Conservation (phyloP, 2,329 filamentous ascomycete genomes). For the Aspergillus ochraceoroseus region DNA sequence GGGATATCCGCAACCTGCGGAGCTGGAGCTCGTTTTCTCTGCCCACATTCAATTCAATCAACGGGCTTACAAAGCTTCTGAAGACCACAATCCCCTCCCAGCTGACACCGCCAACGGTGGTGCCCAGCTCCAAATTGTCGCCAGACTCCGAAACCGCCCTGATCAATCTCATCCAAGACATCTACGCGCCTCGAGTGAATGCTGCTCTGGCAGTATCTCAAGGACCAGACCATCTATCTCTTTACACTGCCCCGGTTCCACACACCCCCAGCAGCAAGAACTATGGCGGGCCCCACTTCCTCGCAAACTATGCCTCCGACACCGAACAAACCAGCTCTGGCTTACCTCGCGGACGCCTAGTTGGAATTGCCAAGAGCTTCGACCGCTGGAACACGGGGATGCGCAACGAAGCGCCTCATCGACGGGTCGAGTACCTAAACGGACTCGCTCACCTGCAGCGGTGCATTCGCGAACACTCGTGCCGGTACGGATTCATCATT, state of each 20-base stretch:
- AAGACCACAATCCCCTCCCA: slow-evolving; percentile 57
- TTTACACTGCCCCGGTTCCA: slow-evolving; percentile 41
- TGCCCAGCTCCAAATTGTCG: slow-evolving; percentile 52
- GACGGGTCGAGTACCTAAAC: slow-evolving; percentile 82
- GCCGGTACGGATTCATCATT: slow-evolving; percentile 92
- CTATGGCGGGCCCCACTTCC: slow-evolving; percentile 48
- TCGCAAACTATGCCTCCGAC: slow-evolving; percentile 52
- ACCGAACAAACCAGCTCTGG: slow-evolving; percentile 47
- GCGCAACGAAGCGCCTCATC: slow-evolving; percentile 76
- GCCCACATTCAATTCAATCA: slow-evolving; percentile 64
- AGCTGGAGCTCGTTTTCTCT: slow-evolving; percentile 77
- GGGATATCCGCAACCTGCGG: slow-evolving; percentile 84
- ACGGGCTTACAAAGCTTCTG: slow-evolving; percentile 67
- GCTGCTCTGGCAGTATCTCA: slow-evolving; percentile 73
- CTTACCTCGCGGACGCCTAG: slow-evolving; percentile 57
- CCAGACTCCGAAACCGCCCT: slow-evolving; percentile 76
- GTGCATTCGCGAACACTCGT: slow-evolving; percentile 88
- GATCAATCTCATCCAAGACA: slow-evolving; percentile 66
- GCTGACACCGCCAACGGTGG: slow-evolving; percentile 33
- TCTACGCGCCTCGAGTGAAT: slow-evolving; percentile 84
- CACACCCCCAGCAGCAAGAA: slow-evolving; percentile 36
- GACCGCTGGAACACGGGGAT: slow-evolving; percentile 94
- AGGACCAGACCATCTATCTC: slow-evolving; percentile 54
- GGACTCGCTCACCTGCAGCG: slow-evolving; percentile 81
- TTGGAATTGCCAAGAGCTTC: slow-evolving; percentile 85